Evolutionary conservation across 2,329 filamentous ascomycete genomes (phyloP).

Genomic region (Colletotrichum orchidophilum): DNA sequence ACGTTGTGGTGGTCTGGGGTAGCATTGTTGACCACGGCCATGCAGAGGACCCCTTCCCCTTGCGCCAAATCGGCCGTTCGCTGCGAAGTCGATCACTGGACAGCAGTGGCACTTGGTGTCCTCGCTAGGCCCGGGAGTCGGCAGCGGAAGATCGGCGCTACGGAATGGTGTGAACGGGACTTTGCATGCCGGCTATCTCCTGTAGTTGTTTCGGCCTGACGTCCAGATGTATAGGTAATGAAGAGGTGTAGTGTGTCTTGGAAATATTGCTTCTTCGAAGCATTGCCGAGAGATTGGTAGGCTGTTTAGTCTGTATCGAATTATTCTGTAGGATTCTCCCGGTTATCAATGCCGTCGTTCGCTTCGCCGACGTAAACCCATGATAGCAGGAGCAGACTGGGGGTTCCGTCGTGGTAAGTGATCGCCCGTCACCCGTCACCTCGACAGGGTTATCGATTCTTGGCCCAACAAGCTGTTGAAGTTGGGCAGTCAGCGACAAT

Average conservation of each 20-base stretch:
- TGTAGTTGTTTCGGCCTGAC: conserved; percentile 5
- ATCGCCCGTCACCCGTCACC: not conserved
- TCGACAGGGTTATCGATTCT: not conserved
- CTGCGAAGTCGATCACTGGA: not conserved
- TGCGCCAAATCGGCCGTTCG: conserved; percentile 19
- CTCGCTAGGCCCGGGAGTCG: not conserved
- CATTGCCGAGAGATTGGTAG: not conserved
- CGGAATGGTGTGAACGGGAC: conserved; percentile 18
- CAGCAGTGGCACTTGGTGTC: not conserved
- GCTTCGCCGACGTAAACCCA: not conserved
- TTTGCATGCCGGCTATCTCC: conserved; percentile 13
- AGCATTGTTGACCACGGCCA: not conserved
- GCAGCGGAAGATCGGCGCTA: conserved; percentile 6
- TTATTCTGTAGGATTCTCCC: no score
- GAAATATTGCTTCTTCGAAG: not conserved
- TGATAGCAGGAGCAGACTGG: not conserved
- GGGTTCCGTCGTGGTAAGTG: not conserved
- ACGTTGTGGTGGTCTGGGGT: not conserved
- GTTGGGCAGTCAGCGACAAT: not conserved
- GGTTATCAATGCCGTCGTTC: not conserved
- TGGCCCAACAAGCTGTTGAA: not conserved
- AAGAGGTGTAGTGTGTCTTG: not conserved
- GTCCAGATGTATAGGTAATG: not conserved
- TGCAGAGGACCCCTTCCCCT: not conserved
- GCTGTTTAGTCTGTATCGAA: not conserved